Base-by-base conservation (phyloP, 176 grass and related monocot genomes). In the Urochloa ruziziensis region DNA sequence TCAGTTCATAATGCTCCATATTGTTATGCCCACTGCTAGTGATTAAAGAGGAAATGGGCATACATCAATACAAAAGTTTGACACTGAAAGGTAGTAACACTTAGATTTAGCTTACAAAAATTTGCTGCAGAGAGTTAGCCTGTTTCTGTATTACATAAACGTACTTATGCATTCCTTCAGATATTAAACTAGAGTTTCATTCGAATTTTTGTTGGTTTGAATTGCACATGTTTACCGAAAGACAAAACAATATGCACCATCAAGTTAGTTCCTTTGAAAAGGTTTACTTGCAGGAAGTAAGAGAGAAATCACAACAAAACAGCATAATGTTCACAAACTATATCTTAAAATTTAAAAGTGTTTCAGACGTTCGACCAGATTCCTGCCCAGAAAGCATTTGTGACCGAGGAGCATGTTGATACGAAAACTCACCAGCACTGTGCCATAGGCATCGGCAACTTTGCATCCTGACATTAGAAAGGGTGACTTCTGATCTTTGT, bases 401-500 rank as follows among this genome's bases (percentile, higher is more conserved):
- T 46, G 67, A 27, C n/a, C 17, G 39, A 39, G 39, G 13, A 43
- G 12, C 53, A 66, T 3, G 23, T 13, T 39, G 7, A 73, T 40
- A 34, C 8, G 82, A 12, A 19, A 78, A 95, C 82, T 90, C 51
- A 98, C 96, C 93, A 98, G 60, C 93, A 98, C 92, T 34, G 53
- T 95, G 67, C 96, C 93, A 80, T 92, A 98, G 21, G 93, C 96
- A 85, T 98, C 96, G 2, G 96, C 96, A 15, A 98, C 93, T 90
- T 98, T 98, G 83, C 96, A 98, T 62, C 96, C 96, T 36, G 96
- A 95, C 96, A 98, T 95, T 40, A 98, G 62, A 74, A 98, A 98
- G 2, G 96, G 96, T 63, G 89, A 85, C 74, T 92, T 98, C 47
- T 92, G 82, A 71, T 96, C 89, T 85, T 98, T 98, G 49, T 69